Evolutionary conservation across 2,329 filamentous ascomycete species (phyloP), one percentile per base, ranked within the genome.

Genomic region (Arthrobotrys sphaeroides): DNA sequence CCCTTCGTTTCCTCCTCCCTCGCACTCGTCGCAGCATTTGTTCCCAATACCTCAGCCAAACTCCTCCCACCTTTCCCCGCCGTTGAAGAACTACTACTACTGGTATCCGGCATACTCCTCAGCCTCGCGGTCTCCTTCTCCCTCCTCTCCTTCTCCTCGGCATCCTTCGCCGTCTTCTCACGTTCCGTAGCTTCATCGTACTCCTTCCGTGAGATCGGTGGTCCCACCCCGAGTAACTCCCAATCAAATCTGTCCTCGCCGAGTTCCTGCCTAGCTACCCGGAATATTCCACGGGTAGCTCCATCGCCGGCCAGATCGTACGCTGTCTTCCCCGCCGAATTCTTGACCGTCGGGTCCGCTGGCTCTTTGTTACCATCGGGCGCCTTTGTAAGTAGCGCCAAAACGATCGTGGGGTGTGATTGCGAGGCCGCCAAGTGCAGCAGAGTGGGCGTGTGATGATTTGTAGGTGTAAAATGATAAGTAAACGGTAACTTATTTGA

Each of bases 281-380:
- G 91, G 84, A 99, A 99, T 0, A 94, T 92, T 81, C 98, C 94
- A 1, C 94, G 89, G 0, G 94, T 97, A 1, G 90, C 83, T 3
- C 93, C 88, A 81, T 98, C 93, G 43, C 94, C 93, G 0, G 92
- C 89, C 0, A 99, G 87, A 66, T 96, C 93, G 81, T 96, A 98
- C 0, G 95, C 83, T 0, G 92, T 91, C 81, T 91, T 93, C n/a
- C 90, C 91, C 77, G 97, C 93, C 2, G 82, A 84, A 80, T 91
- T 97, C 24, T 82, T 82, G 0, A 90, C 66, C 0, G 89, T 89
- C 0, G 95, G 95, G 79, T 97, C 88, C 1, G 93, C 91, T 5
- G 66, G 60, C n/a, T 68, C 47, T 33, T 69, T 69, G 5, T 74
- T 68, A 6, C 47, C 40, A 22, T 65, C 28, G 0, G 86, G 86